phyloP scores from a whole-genome alignment of 257 asterid genomes.

The Buddleja alternifolia region DNA sequence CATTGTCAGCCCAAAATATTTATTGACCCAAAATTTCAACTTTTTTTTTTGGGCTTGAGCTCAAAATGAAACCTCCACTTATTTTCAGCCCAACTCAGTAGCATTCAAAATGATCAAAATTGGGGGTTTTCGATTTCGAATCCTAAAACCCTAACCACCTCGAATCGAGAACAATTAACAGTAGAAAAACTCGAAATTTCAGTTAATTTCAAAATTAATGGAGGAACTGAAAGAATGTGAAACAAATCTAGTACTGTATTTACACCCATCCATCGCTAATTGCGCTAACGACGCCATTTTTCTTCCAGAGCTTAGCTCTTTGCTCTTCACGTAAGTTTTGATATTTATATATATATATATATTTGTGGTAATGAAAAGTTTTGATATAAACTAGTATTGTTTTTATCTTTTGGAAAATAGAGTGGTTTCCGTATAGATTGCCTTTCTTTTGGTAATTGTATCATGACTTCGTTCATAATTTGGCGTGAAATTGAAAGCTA shows the following conservation, averaged over 20 bases:
- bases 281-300: conserved; percentile 52
- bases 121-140: conserved; percentile 14
- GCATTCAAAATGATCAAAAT: background rate
- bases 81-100: background rate
- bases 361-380: no score
- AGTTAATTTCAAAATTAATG: conserved; percentile 39
- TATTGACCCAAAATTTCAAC: no score
- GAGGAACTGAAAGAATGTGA: conserved; percentile 62
- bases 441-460: background rate
- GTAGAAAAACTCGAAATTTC: background rate
- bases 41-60: background rate
- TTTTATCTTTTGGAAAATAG: background rate
- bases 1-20: no score
- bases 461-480: no score
- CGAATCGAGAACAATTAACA: background rate
- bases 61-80: background rate
- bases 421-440: background rate
- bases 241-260: conserved; percentile 53
- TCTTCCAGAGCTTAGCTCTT: conserved; percentile 65
- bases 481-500: conserved; percentile 60
- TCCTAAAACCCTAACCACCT: conserved; percentile 13
- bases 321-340: conserved; percentile 67
- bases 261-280: conserved; percentile 72
- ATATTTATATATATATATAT: no score
- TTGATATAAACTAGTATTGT: background rate